Base-by-base conservation (phyloP, 108 stramenopile genomes). In the Pseudonitzschia multiseries region DNA sequence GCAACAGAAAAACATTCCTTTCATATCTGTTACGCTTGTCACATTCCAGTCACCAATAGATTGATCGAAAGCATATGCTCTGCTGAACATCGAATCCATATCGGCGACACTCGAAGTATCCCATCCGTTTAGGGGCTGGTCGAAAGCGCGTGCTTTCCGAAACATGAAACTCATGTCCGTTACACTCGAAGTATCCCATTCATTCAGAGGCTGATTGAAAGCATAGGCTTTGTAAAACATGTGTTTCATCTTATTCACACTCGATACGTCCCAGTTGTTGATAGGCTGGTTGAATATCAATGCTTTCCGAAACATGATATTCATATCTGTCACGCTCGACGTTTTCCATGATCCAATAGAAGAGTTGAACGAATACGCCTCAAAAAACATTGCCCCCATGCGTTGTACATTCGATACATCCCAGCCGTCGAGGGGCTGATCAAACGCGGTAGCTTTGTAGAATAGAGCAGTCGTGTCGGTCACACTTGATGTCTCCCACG, bases 41-140 rank as follows among this genome's bases (percentile, higher is more conserved):
- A 44, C 59, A 57, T 78, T 72, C 76, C 76, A 81, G 1, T 32
- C 29, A 31, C 63, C 72, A 61, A 81, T 9, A 41, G 27, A 3
- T 22, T 71, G 57, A 24, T 60, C 62, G 70, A 71, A 71, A 21
- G 70, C 59, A 8, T 59, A 42, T 4, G 83, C 77, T 8, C 69
- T 63, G 22, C 44, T 3, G 50, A 84, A 84, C 80, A 81, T 78
- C 5, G 1, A 12, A 10, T 22, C 15, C 80, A 84, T 81, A 21
- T 72, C 24, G 21, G 14, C 14, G 4, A 71, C 70, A n/a, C 56
- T 32, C 5, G 40, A 57, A 17, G 52, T 57, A 15, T 63, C 31
- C 77, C 77, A 78, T 33, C 20, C 17, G 1, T 40, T 31, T 1
- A 82, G 29, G 31, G 65, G 42, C 29, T 73, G 72, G 42, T 78